These are phyloP conservation scores for Penicillium mononematosum DNA, from an alignment of 495 filamentous ascomycete species.

Conservation along the genomic window DNA sequence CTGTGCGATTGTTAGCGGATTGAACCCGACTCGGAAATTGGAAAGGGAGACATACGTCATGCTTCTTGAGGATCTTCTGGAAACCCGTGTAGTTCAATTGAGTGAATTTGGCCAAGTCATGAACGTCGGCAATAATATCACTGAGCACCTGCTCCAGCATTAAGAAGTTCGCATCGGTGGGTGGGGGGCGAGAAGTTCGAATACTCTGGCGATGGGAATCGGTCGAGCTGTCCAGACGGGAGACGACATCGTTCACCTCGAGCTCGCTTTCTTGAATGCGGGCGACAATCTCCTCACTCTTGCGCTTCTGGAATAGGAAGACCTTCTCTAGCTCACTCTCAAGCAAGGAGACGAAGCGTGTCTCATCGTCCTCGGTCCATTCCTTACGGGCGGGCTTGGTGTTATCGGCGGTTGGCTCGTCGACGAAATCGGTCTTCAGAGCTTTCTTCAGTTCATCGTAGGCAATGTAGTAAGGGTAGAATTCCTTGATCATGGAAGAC, in stretches of 20 bases:
- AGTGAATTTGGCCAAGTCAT: constrained; percentile 97
- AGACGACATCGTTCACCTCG: constrained; percentile 85
- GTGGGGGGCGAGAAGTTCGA: constrained; percentile 33
- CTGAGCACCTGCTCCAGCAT: constrained; percentile 91
- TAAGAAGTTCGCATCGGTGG: constrained; percentile 87
- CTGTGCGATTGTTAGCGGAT: constrained; percentile 42
- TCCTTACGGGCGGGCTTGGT: constrained; percentile 56
- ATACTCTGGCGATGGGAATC: constrained; percentile 24
- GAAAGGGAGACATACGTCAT: constrained; percentile 67
- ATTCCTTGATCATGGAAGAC: constrained; percentile 90
- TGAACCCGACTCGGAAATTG: neutral
- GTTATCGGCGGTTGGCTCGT: constrained; percentile 52
- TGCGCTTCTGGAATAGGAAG: constrained; percentile 92
- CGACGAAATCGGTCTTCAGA: constrained; percentile 71
- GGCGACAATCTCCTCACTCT: constrained; percentile 88
- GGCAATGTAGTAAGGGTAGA: constrained; percentile 94
- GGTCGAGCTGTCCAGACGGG: constrained; percentile 53
- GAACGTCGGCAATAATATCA: constrained; percentile 98
- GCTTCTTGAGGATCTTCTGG: constrained; percentile 99
- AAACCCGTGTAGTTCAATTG: constrained; percentile 99
- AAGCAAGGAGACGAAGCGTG: constrained; percentile 77
- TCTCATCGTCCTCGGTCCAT: constrained; percentile 94
- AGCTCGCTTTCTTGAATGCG: constrained; percentile 82
- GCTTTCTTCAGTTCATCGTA: constrained; percentile 91
- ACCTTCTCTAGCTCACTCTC: constrained; percentile 95